A percentile compares a stretch with the other conserved stretches of the same genome.
These are phyloP conservation scores for Psilocybe azurescens DNA, from an alignment of 768 basidiomycete genomes.

Conservation along the genomic window DNA sequence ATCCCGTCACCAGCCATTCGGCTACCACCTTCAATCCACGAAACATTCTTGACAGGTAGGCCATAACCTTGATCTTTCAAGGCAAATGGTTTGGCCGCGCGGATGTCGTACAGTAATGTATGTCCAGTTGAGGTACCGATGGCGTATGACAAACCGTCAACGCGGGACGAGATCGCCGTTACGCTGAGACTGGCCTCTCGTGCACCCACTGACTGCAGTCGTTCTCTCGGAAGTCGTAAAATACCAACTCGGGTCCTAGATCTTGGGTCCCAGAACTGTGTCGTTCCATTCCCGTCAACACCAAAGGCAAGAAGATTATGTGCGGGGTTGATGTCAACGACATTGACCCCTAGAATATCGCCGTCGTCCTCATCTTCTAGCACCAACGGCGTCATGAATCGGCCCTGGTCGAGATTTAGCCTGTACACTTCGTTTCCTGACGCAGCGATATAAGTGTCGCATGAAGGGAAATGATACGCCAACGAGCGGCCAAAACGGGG, in stretches of 20 bases:
- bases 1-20: conserved; percentile 87
- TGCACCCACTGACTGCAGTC: conserved; percentile 49
- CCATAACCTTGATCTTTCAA: conserved; percentile 98
- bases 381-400: conserved; percentile 83
- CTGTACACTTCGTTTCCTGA: conserved; percentile 90
- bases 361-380: conserved; percentile 55
- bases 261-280: conserved; percentile 97
- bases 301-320: conserved; percentile 93
- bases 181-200: conserved; percentile 55
- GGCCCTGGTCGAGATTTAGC: conserved; percentile 93
- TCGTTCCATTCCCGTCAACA: conserved; percentile 82
- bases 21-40: conserved; percentile 89
- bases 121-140: conserved; percentile 96
- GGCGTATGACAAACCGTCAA: conserved; percentile 92
- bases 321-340: conserved; percentile 89
- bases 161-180: conserved; percentile 84
- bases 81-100: conserved; percentile 82
- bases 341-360: conserved; percentile 84
- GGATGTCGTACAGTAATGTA: conserved; percentile 92
- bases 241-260: conserved; percentile 78
- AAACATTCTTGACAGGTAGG: conserved; percentile 80
- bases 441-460: conserved; percentile 86
- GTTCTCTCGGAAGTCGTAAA: conserved; percentile 61
- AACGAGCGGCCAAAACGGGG: conserved; percentile 92
- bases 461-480: conserved; percentile 93